Conservation (phyloP, 1,139 yeast genomes). For the Scheffersomyces parashehatae region DNA sequence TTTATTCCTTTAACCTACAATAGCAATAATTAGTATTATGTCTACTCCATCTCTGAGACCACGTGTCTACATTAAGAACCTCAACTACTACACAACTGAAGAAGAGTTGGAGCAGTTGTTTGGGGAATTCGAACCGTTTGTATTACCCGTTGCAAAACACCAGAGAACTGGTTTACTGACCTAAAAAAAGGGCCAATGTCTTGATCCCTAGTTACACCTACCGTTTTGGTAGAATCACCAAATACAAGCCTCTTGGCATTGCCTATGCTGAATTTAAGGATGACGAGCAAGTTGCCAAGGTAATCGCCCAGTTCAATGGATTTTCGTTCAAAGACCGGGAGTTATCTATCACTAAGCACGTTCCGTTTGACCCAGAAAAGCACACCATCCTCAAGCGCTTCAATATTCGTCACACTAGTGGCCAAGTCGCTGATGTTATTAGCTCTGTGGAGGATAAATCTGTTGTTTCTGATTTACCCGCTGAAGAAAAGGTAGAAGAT, state of each 20-base stretch:
- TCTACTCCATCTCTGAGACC: slow-evolving; percentile 3
- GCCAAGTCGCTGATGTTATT: not conserved
- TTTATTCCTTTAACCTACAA: not conserved
- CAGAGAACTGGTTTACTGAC: not conserved
- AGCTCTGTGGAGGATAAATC: too few species aligned
- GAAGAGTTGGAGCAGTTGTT: slow-evolving; percentile 49
- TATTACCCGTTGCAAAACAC: slow-evolving; percentile 1
- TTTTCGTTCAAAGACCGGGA: slow-evolving; percentile 36
- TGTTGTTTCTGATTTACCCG: too few species aligned
- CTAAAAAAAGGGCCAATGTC: slow-evolving; percentile 30
- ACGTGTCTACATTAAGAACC: slow-evolving; percentile 51
- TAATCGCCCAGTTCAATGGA: slow-evolving; percentile 43
- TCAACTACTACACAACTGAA: slow-evolving; percentile 54
- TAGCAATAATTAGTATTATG: not conserved
- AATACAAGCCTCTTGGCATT: slow-evolving; percentile 55
- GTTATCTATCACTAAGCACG: slow-evolving; percentile 9
- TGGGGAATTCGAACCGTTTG: slow-evolving; percentile 28
- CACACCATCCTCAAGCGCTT: too few species aligned
- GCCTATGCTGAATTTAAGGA: slow-evolving; percentile 65
- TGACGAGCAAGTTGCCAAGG: slow-evolving; percentile 50
- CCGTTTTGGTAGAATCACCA: slow-evolving; percentile 40
- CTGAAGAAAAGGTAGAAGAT: too few species aligned
- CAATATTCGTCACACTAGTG: slow-evolving; percentile 1
- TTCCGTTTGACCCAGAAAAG: slow-evolving; percentile 5
- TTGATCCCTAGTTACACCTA: slow-evolving; percentile 57